Evolutionary conservation across 73 alveolate species (phyloP), one percentile per base, ranked within the genome.

Genomic region (Paramecium sexaurelia): DNA sequence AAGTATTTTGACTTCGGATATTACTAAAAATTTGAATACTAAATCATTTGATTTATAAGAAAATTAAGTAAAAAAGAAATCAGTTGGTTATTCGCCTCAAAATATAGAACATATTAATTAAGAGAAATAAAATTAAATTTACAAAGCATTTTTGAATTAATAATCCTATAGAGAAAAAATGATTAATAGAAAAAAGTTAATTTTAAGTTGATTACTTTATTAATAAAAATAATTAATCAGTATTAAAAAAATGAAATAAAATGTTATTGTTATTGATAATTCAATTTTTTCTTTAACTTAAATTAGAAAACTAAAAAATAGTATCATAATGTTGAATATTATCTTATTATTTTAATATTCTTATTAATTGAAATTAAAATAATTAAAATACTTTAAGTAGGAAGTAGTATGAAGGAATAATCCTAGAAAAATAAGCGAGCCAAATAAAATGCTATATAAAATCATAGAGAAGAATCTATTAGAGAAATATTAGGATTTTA

Each of bases 401-500:
- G 17, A 51, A 51, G 17, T 51, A 51, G 7, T 61, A 61, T 61
- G 83, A 61, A 61, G 43, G 39, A 8, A 15, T 41, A 61, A 11
- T 26, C 39, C 19, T 61, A 20, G 26, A 61, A 61, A 32, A 61
- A 61, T 61, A 61, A 61, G 43, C 6, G 43, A 15, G 43, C 83
- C 11, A 78, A 78, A 45, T 10, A 78, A 45, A 24, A 37, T 24
- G 40, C 29, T 27, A 40, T 41, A 29, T 15, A 78, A 78, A 45
- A 8, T 41, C 29, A 78, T 24, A 39, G 41, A 29, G 90, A 78
- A 43, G 90, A 78, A 45, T 40, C 75, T 10, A 29, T 37, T 7
- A 78, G 71, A 43, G 90, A 78, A 45, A 45, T 78, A 24, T 43
- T 78, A 6, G 73, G 75, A 15, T 78, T 78, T 24, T 78, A 11